These are phyloP conservation scores for Suhomyces yuchorum DNA, from an alignment of 1,139 yeast genomes.

Conservation along the genomic window DNA sequence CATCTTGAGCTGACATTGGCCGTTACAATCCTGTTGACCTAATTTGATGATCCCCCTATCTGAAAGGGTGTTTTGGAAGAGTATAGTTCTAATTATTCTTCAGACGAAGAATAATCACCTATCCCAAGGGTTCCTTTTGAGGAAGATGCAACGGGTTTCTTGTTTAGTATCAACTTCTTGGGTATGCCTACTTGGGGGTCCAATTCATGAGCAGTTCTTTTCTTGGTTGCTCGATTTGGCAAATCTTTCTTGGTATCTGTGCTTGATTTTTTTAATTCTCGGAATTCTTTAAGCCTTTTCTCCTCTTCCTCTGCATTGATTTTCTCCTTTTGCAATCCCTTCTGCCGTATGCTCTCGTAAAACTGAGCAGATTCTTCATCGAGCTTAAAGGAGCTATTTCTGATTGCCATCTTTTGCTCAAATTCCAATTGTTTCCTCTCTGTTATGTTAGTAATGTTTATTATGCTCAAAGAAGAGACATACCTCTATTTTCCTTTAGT, in stretches of 20 bases:
- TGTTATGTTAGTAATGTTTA: conserved; percentile 15
- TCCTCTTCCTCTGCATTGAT: conserved; percentile 9
- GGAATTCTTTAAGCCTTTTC: neutral
- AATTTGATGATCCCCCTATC: no score
- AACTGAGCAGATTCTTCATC: conserved; percentile 22
- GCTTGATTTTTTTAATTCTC: conserved; percentile 1
- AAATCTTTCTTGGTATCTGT: neutral
- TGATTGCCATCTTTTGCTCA: conserved; percentile 18
- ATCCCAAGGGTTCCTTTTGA: conserved; percentile 1
- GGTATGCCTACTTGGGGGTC: neutral
- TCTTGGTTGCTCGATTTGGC: neutral
- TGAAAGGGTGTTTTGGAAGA: no score
- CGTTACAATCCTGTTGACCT: no score
- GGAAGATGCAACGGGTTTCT: neutral
- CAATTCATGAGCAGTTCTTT: neutral
- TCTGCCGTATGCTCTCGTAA: conserved; percentile 25
- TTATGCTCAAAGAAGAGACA: conserved; percentile 6
- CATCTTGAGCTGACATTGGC: no score
- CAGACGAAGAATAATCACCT: conserved; percentile 8
- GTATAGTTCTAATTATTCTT: conserved; percentile 4
- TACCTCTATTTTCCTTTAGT: conserved; percentile 20
- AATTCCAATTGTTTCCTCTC: conserved; percentile 21
- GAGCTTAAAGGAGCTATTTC: conserved; percentile 21
- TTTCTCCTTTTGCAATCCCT: conserved; percentile 18
- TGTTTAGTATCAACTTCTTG: conserved; percentile 2